phyloP scores from a whole-genome alignment of 176 grass and related monocot species.

The Ensete glaucum region DNA sequence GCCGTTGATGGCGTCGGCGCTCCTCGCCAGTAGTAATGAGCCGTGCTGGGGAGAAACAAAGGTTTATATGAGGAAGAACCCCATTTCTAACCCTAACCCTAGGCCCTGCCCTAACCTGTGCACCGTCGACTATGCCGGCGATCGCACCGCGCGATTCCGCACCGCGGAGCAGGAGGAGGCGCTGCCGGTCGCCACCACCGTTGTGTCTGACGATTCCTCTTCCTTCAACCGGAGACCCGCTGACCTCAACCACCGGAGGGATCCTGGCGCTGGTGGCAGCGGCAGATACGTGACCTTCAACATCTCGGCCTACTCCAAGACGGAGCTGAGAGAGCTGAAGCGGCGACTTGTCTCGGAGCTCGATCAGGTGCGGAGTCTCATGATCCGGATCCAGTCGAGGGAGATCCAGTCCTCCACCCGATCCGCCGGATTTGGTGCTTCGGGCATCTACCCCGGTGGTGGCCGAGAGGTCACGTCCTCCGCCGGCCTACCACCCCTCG shows the following conservation, averaged over 20 bases:
- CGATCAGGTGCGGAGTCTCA: constrained; percentile 57
- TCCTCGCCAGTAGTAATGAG: constrained; percentile 46
- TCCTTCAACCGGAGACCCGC: not conserved
- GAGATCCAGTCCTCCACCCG: constrained; percentile 20
- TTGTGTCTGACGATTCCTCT: constrained; percentile 1
- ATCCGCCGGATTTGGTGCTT: not conserved
- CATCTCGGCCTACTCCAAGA: constrained; percentile 21
- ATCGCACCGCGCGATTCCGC: not conserved
- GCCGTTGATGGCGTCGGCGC: constrained; percentile 62
- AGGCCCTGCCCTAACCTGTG: not conserved
- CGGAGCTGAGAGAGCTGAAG: constrained; percentile 44
- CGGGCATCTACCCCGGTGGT: not conserved
- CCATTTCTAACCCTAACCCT: constrained; percentile 50
- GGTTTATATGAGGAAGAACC: constrained; percentile 29
- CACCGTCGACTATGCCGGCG: constrained; percentile 21
- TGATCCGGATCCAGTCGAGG: constrained; percentile 59
- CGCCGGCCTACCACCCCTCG: not conserved
- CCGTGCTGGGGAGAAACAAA: constrained; percentile 43
- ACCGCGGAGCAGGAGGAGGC: not conserved
- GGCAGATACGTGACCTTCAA: constrained; percentile 26
- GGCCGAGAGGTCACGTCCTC: constrained; percentile 4
- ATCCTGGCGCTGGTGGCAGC: not conserved
- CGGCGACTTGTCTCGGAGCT: constrained; percentile 59
- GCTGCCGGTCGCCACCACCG: not conserved
- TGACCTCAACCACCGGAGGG: not conserved